Base-by-base conservation (phyloP, 2,329 filamentous ascomycete genomes). In the Trichoderma harzianum region DNA sequence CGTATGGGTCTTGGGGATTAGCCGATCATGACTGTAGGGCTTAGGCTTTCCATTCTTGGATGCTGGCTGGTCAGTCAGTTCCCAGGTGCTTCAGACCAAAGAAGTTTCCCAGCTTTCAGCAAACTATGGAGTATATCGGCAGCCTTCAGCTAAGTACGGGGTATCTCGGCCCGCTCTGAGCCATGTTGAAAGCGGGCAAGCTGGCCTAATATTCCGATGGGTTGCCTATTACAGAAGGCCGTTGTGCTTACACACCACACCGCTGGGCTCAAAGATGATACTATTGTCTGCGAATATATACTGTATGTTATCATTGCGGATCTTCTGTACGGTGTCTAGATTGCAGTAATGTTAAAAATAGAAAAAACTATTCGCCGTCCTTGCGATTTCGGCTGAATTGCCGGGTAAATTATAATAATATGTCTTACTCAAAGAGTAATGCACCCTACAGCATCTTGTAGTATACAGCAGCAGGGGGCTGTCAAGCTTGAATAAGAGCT, bases 1-100 rank as follows among this genome's bases (percentile, higher is more conserved):
- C 1, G 64, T 69, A 34, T 62, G 70, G 70, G 30, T 26, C 14
- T 69, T 16, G 66, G 70, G 64, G 16, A 47, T 72, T 14, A 55
- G 70, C 2, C 12, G 55, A 32, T 43, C 51, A 69, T 53, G 26
- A 3, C 10, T 11, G 32, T 24, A 26, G 32, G 3, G 43, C 21
- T 28, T 47, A 21, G 5, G 43, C 21, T 28, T 43, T 2, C 1
- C 5, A 8, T 12, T 11, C 8, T 28, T 26, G 24, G 5, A 3
- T 34, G 28, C 16, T 28, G 7, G 8, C 3, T 18, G 2, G 2
- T 10, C 24, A n/a, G 10, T 14, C 16, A 26, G 12, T n/a, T 26
- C 24, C 18, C 14, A 12, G 10, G 14, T 26, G 21, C 10, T 11
- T n/a, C n/a, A 24, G 10, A 53, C 21, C 47, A 12, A 7, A 24